Conservation (phyloP, 2,329 filamentous ascomycete genomes). For the Phialemoniopsis sp. region DNA sequence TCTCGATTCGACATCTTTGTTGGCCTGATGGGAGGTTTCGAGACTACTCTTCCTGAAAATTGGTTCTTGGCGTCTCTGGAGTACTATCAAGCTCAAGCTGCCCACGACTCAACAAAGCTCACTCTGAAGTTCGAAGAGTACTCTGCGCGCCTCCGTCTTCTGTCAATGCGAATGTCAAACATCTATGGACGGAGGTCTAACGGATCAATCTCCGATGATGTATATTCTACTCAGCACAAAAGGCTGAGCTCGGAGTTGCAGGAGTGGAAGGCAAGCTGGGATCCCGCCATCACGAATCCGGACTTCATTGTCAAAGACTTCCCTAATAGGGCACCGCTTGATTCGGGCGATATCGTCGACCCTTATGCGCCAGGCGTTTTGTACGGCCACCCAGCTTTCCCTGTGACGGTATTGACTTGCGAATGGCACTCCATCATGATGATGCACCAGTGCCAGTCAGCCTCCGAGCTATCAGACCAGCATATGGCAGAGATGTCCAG, state of each 20-base stretch:
- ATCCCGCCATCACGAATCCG: constrained; percentile 57
- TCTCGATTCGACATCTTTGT: constrained; percentile 82
- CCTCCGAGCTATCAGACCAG: constrained; percentile 28
- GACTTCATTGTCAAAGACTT: constrained; percentile 62
- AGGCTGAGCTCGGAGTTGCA: neutral
- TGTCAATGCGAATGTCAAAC: constrained; percentile 76
- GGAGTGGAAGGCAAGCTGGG: constrained; percentile 49
- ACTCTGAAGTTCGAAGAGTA: constrained; percentile 64
- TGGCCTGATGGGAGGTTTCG: constrained; percentile 76
- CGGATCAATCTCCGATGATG: constrained; percentile 15
- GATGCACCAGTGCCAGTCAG: constrained; percentile 75
- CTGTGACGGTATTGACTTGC: constrained; percentile 68
- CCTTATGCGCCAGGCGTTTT: constrained; percentile 68
- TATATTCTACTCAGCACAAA: no score
- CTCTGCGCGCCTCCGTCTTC: constrained; percentile 62
- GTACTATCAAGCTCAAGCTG: constrained; percentile 56
- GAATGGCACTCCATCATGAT: constrained; percentile 77
- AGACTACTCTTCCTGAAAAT: constrained; percentile 66
- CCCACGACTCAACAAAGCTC: constrained; percentile 57
- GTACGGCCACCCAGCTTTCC: constrained; percentile 66
- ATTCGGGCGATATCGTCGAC: constrained; percentile 66
- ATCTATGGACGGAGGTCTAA: constrained; percentile 66
- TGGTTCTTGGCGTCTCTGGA: constrained; percentile 70
- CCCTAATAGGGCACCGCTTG: constrained; percentile 43
- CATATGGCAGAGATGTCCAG: constrained; percentile 44